Percentiles rank a stretch among this genome's conserved stretches.
Conservation (phyloP, 148 eudicot genomes). For the Spergularia marina region DNA sequence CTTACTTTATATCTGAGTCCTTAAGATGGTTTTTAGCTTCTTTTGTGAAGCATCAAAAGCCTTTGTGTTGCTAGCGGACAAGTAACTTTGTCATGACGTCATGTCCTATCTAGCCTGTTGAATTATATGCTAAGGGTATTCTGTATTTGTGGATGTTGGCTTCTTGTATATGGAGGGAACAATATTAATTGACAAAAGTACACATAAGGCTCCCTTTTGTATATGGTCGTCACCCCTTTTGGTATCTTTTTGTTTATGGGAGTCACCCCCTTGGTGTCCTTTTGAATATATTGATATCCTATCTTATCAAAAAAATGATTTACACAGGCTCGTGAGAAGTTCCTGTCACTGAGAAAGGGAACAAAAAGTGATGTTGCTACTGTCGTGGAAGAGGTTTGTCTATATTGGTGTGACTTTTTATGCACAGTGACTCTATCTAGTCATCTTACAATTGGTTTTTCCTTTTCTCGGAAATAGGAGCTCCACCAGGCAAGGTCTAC, state of each 20-base stretch:
- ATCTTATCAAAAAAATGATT: background rate
- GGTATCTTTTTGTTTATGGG: no score
- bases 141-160: background rate
- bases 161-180: conserved; percentile 5
- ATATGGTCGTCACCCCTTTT: no score
- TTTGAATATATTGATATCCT: no score
- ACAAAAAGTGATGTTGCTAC: conserved; percentile 85
- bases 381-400: conserved; percentile 73
- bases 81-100: background rate
- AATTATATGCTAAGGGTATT: background rate
- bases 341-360: conserved; percentile 82
- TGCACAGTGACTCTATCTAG: conserved; percentile 11
- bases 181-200: background rate
- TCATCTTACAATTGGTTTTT: conserved; percentile 10
- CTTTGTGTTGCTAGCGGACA: background rate
- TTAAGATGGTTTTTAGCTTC: no score
- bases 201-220: no score
- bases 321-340: conserved; percentile 93
- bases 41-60: no score
- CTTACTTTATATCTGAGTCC: no score
- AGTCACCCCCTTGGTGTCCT: no score
- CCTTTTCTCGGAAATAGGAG: conserved; percentile 53
- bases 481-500: conserved; percentile 85
- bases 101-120: background rate
- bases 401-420: conserved; percentile 11